Evolutionary conservation across 1,284 basidiomycete species (phyloP), one percentile per base, ranked within the genome.

Genomic region (Cryptococcus amylolentus): DNA sequence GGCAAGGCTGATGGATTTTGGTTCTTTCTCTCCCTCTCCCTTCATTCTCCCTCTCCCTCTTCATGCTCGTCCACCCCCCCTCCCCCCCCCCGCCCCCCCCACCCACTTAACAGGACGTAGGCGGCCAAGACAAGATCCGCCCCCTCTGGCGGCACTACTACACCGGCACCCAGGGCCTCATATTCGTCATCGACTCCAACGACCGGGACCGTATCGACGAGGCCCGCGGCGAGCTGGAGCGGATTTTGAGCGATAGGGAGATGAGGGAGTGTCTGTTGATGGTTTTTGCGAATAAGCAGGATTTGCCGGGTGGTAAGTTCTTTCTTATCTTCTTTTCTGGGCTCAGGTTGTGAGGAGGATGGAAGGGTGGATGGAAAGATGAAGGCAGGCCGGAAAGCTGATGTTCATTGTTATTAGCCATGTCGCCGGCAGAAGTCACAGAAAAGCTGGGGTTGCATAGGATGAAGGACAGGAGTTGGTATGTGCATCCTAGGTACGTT

Each of bases 251-350:
- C 62, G 95, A 98, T 78, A 82, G 95, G 62, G 96, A 99, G 78
- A 98, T 99, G 95, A 91, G 91, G 78, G 93, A 98, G 67, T 98
- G 94, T 73, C 77, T 98, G 57, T 77, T 98, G 72, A 86, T 98
- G 61, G 95, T 99, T 38, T 98, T 99, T 80, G 95, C 96, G 23
- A 99, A 97, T 81, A 99, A 99, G 81, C 96, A 99, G 80, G 96
- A 99, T 84, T 80, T 99, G 63, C 93, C 93, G 14, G 93, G 91
- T 73, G 93, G 93, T 95, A 69, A 66, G 84, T 80, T 23, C 23
- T 23, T 20, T 23, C 23, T 23, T 23, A n/a, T n/a, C 23, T 23
- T 50, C 4, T 50, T 5, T 46, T 20, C n/a, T n/a, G n/a, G n/a
- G n/a, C n/a, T n/a, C n/a, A n/a, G n/a, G n/a, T n/a, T n/a, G n/a